These are phyloP conservation scores for Mesostigma viride DNA, from an alignment of 139 green algal genomes.

Conservation along the genomic window DNA sequence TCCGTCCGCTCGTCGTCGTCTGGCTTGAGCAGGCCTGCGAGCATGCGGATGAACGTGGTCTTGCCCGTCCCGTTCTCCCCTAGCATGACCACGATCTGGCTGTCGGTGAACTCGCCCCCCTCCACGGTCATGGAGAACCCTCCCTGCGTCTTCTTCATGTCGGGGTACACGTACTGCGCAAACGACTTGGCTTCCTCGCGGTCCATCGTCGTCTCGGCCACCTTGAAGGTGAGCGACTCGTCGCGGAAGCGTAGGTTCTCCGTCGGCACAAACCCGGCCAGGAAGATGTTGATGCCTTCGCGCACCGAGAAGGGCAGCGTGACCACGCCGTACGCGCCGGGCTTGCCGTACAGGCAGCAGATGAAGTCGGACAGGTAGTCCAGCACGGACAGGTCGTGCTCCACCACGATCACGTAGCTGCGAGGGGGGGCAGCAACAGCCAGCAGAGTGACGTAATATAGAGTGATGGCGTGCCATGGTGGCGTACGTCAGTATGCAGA, in stretches of 20 bases:
- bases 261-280: conserved; percentile 91
- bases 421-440: no score
- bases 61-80: conserved; percentile 98
- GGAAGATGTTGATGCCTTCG: conserved; percentile 85
- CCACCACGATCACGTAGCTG: conserved; percentile 90
- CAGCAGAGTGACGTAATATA: conserved; percentile 65
- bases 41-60: conserved; percentile 98
- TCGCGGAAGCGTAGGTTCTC: conserved; percentile 98
- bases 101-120: conserved; percentile 67
- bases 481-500: no score
- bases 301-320: conserved; percentile 85
- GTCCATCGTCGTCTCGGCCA: conserved; percentile 26
- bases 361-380: conserved; percentile 99
- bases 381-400: conserved; percentile 93
- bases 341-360: conserved; percentile 98
- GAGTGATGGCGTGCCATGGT: conserved; percentile 64
- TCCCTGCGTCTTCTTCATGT: conserved; percentile 83
- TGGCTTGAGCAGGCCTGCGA: conserved; percentile 69
- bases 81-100: conserved; percentile 85
- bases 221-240: conserved; percentile 92
- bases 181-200: conserved; percentile 70
- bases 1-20: conserved; percentile 43
- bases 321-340: conserved; percentile 92
- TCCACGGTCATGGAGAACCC: conserved; percentile 51
- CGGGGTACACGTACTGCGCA: conserved; percentile 77